A percentile compares a stretch with the other conserved stretches of the same genome.
Evolutionary conservation across 1,284 basidiomycete genomes (phyloP).

Genomic region (Sanguinoderma infundibulare): DNA sequence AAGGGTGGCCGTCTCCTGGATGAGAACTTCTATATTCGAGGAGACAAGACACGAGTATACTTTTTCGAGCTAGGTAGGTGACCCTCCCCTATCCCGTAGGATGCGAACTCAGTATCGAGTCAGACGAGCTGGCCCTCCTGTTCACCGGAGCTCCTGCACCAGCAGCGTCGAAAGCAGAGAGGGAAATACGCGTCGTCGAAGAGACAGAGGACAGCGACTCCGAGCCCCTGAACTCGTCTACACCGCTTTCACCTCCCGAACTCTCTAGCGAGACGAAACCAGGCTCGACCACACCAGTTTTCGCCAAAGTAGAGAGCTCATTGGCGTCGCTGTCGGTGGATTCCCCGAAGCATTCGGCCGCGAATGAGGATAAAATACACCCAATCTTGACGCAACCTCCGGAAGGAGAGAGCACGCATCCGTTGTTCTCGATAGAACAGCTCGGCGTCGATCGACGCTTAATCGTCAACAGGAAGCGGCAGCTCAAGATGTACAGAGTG

Average conservation of each 20-base stretch:
- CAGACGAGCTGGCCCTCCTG: slow-evolving; percentile 82
- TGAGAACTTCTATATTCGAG: slow-evolving; percentile 93
- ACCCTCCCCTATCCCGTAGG: background rate
- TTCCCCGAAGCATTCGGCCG: background rate
- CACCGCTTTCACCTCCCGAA: slow-evolving; percentile 3
- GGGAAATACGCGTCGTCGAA: slow-evolving; percentile 39
- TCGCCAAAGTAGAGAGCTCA: slow-evolving; percentile 11
- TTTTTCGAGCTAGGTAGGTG: slow-evolving; percentile 85
- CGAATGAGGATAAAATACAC: slow-evolving; percentile 15
- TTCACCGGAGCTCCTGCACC: slow-evolving; percentile 69
- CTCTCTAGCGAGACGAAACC: slow-evolving; percentile 1
- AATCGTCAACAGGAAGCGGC: slow-evolving; percentile 89
- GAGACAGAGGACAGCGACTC: slow-evolving; percentile 37
- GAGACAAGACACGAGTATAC: slow-evolving; percentile 96
- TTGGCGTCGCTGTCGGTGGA: slow-evolving; percentile 3
- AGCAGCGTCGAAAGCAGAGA: slow-evolving; percentile 33
- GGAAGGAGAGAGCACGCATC: slow-evolving; percentile 30
- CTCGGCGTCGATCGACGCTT: slow-evolving; percentile 89
- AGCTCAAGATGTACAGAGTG: slow-evolving; percentile 94
- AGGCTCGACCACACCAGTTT: background rate
- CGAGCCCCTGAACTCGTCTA: slow-evolving; percentile 5
- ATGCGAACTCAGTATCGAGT: background rate
- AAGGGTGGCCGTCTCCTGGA: slow-evolving; percentile 87
- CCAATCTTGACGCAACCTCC: slow-evolving; percentile 28
- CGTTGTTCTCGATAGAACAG: slow-evolving; percentile 74